Base-by-base conservation (phyloP, 1,139 yeast genomes). In the Hanseniaspora sp. region DNA sequence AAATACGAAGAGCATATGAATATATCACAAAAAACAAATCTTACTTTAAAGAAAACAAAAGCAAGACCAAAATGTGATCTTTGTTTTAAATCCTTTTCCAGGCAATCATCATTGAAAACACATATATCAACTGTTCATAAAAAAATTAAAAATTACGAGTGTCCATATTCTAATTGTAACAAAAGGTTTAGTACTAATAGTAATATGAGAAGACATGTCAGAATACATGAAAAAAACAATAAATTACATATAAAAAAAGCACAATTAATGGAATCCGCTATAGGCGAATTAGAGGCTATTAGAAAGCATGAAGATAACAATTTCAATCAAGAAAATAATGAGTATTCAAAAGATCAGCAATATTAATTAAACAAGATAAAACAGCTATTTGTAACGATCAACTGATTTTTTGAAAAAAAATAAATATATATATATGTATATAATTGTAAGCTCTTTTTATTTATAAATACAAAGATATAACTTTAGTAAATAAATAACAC, bases 51-150 rank as follows among this genome's bases (percentile, higher is more conserved):
- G 29, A 30, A 29, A 17, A 42, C n/a, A 12, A 49, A 49, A n/a
- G 23, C 31, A 12, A 49, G 53, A 38, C 53, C 53, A 3, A 17
- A 37, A 8, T 49, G 53, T 18, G 31, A n/a, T 13, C 5, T 49
- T 18, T 49, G 53, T 30, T 29, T 23, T 9, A 49, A 49, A 23
- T 33, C 48, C 1, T 49, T 49, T 38, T 49, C 53, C 1, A 49
- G 53, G 37, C 23, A 33, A 37, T 49, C 48, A 11, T 49, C 53
- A 13, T 18, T 49, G 12, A 49, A 49, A 38, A 49, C 53, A 17
- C 53, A 49, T 37, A 37, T 49, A 15, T 23, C 43, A 15, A 49
- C 53, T 2, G 53, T 49, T 30, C 53, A 49, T 43, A 46, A 49
- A 42, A 43, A 28, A 43, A 49, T 43, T 2, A 49, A 43, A 23